Base-by-base conservation (phyloP, 2,329 filamentous ascomycete species). In the Phialophora chinensis region DNA sequence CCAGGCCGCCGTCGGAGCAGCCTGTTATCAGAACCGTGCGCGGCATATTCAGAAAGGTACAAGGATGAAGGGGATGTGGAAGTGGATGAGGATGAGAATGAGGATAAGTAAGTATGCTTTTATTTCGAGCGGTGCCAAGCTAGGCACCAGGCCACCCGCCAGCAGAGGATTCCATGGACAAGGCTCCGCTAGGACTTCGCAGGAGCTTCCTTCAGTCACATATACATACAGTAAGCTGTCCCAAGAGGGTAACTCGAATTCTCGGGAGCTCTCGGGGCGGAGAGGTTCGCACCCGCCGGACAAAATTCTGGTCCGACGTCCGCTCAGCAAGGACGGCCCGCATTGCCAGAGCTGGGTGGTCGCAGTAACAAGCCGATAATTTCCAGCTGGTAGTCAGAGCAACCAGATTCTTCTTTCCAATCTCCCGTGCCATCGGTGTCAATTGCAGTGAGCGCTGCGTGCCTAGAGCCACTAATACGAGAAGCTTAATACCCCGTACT, bases 1-100 rank as follows among this genome's bases (percentile, higher is more conserved):
- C 81, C 10, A 81, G 74, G 44, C 80, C 77, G 49, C 78, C 79
- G 23, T 75, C 76, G 3, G 75, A 77, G 71, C 79, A 77, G 66
- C 74, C 74, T 7, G 74, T 71, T 52, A 69, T 67, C 25, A 71
- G 63, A n/a, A 67, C 65, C 20, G 55, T 66, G 27, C 50, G 57
- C 27, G 62, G n/a, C 47, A 53, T 52, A 27, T 27, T 29, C 1
- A 52, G 20, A 29, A 23, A 17, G 4, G 10, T 17, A 29, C 27
- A 23, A 52, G 25, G 8, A 25, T 12, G 25, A 29, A 10, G 17
- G 5, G 7, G n/a, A 12, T 42, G 38, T 1, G 38, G 14, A 17
- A 6, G 38, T 6, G 31, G 31, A 27, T 2, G 49, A 14, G 25
- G n/a, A 25, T 2, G 12, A 27, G 49, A 5, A 52, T 27, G 20